Conservation (phyloP, 1,139 yeast genomes). For the Candida glucosophila region DNA sequence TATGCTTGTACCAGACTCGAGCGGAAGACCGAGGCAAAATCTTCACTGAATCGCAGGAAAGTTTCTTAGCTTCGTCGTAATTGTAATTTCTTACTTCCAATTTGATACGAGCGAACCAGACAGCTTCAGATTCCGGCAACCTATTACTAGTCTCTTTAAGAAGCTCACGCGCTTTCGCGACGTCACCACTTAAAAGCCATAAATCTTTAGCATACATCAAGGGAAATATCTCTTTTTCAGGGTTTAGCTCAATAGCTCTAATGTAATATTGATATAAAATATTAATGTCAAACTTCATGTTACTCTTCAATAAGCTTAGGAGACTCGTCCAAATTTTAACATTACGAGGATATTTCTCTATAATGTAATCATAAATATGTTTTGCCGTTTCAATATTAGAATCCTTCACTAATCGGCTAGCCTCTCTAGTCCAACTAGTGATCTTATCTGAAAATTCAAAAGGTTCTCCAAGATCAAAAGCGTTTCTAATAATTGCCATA, state of each 20-base stretch:
- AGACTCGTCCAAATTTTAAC: constrained; percentile 49
- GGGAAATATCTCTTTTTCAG: constrained; percentile 42
- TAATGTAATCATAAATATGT: constrained; percentile 40
- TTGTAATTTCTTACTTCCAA: constrained; percentile 40
- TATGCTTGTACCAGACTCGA: constrained; percentile 57
- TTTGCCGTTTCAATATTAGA: constrained; percentile 28
- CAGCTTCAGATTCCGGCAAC: constrained; percentile 37
- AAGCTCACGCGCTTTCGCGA: constrained; percentile 44
- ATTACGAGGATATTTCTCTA: constrained; percentile 40
- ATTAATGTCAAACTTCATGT: constrained; percentile 10
- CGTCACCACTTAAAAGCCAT: constrained; percentile 42
- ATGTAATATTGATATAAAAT: constrained; percentile 44
- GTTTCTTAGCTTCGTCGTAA: constrained; percentile 28
- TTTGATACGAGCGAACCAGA: constrained; percentile 69
- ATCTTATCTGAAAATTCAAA: constrained; percentile 7
- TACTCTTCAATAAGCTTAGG: constrained; percentile 35
- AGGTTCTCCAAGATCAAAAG: constrained; percentile 10
- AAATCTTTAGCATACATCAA: constrained; percentile 68
- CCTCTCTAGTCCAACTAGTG: constrained; percentile 28
- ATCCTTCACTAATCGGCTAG: constrained; percentile 22
- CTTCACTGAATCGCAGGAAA: constrained; percentile 34
- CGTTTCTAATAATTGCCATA: constrained; percentile 25
- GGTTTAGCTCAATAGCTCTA: constrained; percentile 39
- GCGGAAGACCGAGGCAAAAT: constrained; percentile 27
- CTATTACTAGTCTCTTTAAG: constrained; percentile 37